Evolutionary conservation across 768 basidiomycete species (phyloP), one percentile per base, ranked within the genome.

Genomic region (Polyporus arcularius): DNA sequence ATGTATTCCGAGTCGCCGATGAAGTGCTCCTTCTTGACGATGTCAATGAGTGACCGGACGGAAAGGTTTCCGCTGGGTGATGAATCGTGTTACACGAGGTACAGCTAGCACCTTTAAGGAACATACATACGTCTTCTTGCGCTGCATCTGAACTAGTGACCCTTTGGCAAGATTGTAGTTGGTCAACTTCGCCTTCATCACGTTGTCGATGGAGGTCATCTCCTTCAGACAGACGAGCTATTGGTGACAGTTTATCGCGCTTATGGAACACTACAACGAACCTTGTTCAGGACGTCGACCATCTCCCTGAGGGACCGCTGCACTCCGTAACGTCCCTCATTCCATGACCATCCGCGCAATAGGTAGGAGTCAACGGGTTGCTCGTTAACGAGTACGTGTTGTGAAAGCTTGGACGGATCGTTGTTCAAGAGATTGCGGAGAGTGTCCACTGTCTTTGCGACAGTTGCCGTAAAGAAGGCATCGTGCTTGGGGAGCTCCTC

Each of bases 121-220:
- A 16, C 50, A 38, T n/a, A 71, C 82, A 58, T 71, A 96, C 96
- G 85, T 86, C 80, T 92, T 90, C 86, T 94, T 98, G 67, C 97
- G 87, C 71, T 96, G 93, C 82, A 98, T 87, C 70, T 94, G 90
- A 4, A 87, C 85, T 53, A 98, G 79, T 49, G 92, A 88, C 0
- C 96, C 96, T 74, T 99, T 99, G 51, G 94, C 90, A 12, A 96
- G 78, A 71, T 95, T 96, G 75, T 99, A 99, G 70, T 86, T 89
- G 67, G 88, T 91, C 42, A 94, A 76, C 75, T 97, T 98, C 43
- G 86, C 79, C 78, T 96, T 96, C 84, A 97, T 91, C 41, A 91
- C 87, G 70, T 90, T 92, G 74, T 99, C 97, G 63, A 98, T 94
- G 21, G 93, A 94, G 26, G 80, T 80, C 86, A 96, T 93, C 81